Evolutionary conservation across 352 stramenopile genomes (phyloP).

Genomic region (Achlya hypogyna): DNA sequence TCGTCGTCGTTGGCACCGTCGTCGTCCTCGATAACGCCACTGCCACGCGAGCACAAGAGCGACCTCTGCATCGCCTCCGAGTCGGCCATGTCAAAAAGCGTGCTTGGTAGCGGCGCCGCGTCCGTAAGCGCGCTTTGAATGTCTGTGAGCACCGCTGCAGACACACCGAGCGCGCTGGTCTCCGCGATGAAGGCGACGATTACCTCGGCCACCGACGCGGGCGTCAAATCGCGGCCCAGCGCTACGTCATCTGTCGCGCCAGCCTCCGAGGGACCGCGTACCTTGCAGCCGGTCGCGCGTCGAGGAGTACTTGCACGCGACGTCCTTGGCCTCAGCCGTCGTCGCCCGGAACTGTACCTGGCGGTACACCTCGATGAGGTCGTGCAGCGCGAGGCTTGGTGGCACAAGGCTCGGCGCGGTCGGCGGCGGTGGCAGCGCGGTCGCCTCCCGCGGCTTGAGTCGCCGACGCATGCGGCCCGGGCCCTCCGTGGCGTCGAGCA

Average conservation of each 20-base stretch:
- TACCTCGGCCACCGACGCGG: not conserved
- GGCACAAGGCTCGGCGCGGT: too few species aligned
- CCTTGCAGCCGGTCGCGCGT: conserved; percentile 8
- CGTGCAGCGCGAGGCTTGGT: conserved; percentile 40
- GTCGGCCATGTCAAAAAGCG: conserved; percentile 46
- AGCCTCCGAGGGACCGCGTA: not conserved
- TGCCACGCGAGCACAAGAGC: not conserved
- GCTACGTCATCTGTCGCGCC: not conserved
- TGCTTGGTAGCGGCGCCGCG: conserved; percentile 19
- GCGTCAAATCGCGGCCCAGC: not conserved
- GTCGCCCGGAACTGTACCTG: conserved; percentile 26
- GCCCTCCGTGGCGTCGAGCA: conserved; percentile 40
- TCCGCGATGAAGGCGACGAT: not conserved
- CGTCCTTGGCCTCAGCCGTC: not conserved
- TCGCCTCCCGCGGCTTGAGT: conserved; percentile 24
- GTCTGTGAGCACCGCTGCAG: conserved; percentile 24
- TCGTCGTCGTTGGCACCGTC: conserved; percentile 28
- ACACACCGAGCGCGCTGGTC: not conserved
- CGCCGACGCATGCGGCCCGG: conserved; percentile 42
- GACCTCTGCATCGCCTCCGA: conserved; percentile 38
- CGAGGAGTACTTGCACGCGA: conserved; percentile 11
- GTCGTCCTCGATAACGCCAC: conserved; percentile 11
- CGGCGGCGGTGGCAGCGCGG: not conserved
- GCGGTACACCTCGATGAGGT: conserved; percentile 40
- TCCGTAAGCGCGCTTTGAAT: conserved; percentile 24